phyloP scores from a whole-genome alignment of 768 basidiomycete genomes.

The Boletus vermiculosoides region DNA sequence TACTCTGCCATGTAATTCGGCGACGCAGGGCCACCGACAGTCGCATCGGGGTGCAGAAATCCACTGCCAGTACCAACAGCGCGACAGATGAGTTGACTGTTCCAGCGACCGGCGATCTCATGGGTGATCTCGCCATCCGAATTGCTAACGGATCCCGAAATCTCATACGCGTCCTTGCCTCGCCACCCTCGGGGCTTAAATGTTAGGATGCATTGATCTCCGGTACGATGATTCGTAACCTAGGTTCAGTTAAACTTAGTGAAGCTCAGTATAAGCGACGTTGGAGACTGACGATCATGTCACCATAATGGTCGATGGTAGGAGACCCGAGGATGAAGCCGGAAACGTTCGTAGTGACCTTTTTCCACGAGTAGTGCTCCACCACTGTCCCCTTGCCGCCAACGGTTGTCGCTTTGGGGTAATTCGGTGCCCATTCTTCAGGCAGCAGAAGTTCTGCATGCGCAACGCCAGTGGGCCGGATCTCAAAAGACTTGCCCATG shows the following conservation, averaged over 20 bases:
- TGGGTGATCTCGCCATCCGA: slow-evolving; percentile 62
- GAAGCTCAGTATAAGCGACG: neutral
- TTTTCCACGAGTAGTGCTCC: slow-evolving; percentile 96
- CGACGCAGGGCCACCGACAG: slow-evolving; percentile 46
- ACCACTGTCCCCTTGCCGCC: slow-evolving; percentile 53
- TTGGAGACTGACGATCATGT: slow-evolving; percentile 73
- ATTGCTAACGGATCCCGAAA: slow-evolving; percentile 81
- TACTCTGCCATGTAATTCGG: slow-evolving; percentile 60
- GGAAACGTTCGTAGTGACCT: slow-evolving; percentile 87
- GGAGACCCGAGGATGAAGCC: slow-evolving; percentile 91
- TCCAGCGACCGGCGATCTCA: slow-evolving; percentile 95
- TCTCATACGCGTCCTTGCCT: slow-evolving; percentile 88
- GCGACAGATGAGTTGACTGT: slow-evolving; percentile 88
- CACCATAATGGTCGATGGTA: slow-evolving; percentile 90
- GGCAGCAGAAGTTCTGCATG: slow-evolving; percentile 84
- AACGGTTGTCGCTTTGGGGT: slow-evolving; percentile 54
- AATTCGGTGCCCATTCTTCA: slow-evolving; percentile 55
- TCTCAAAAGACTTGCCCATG: slow-evolving; percentile 95
- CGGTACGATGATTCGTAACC: slow-evolving; percentile 88
- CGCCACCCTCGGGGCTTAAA: slow-evolving; percentile 98
- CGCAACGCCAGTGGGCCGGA: slow-evolving; percentile 91
- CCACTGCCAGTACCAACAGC: slow-evolving; percentile 59
- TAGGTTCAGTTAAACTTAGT: slow-evolving; percentile 11
- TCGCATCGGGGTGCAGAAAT: slow-evolving; percentile 69
- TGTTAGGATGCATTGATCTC: slow-evolving; percentile 82